Evolutionary conservation across 2,329 filamentous ascomycete species (phyloP).

Genomic region (Hymenoscyphus scutula): DNA sequence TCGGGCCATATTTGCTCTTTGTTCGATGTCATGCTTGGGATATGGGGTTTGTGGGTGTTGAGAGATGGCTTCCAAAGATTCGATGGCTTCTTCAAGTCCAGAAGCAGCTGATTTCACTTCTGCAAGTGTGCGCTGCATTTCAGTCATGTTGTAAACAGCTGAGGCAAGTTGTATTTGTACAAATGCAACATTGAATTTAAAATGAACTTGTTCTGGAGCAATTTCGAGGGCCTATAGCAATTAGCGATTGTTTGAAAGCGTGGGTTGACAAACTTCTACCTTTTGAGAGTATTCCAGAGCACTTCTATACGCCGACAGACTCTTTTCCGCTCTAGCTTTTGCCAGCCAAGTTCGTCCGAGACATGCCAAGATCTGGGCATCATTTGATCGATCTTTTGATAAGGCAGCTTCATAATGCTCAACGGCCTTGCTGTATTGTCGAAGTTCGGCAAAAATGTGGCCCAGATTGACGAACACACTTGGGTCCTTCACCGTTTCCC

Average conservation of each 20-base stretch:
- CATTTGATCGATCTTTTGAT: conserved; percentile 58
- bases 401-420: conserved; percentile 86
- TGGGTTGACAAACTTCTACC: conserved; percentile 41
- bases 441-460: conserved; percentile 86
- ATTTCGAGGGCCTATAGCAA: conserved; percentile 64
- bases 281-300: conserved; percentile 63
- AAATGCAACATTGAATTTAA: conserved; percentile 97
- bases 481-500: conserved; percentile 84
- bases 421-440: conserved; percentile 87
- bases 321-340: conserved; percentile 64
- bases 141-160: conserved; percentile 69
- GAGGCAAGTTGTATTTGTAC: conserved; percentile 93
- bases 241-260: conserved; percentile 24
- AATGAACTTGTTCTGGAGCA: conserved; percentile 80
- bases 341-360: conserved; percentile 69
- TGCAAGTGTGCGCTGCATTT: conserved; percentile 72
- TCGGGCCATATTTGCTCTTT: conserved; percentile 93
- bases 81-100: conserved; percentile 84
- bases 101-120: conserved; percentile 78
- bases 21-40: conserved; percentile 84
- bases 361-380: conserved; percentile 67
- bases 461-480: conserved; percentile 91
- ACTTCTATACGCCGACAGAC: conserved; percentile 59
- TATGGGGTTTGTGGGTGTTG: conserved; percentile 72
- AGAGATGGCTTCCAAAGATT: conserved; percentile 63